These are phyloP conservation scores for Mycena leptocephala DNA, from an alignment of 768 basidiomycete genomes.

Conservation along the genomic window DNA sequence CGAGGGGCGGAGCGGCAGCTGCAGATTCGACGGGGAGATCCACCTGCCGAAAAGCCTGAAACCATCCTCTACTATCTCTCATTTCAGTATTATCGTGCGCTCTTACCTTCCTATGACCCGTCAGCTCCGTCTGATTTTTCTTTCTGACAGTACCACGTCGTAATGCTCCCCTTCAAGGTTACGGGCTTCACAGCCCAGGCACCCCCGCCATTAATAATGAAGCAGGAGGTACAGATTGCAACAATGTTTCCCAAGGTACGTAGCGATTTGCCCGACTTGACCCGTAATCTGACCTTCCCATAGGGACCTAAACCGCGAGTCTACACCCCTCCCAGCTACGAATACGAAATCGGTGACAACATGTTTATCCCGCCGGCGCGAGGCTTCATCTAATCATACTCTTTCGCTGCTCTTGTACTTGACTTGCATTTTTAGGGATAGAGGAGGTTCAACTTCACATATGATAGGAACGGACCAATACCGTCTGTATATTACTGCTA, in stretches of 20 bases:
- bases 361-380: slow-evolving; percentile 23
- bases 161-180: slow-evolving; percentile 32
- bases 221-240: slow-evolving; percentile 35
- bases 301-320: slow-evolving; percentile 34
- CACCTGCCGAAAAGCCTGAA: slow-evolving; percentile 38
- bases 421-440: background rate
- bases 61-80: slow-evolving; percentile 29
- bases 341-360: slow-evolving; percentile 32
- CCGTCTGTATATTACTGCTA: slow-evolving; percentile 12
- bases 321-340: slow-evolving; percentile 31
- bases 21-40: slow-evolving; percentile 37
- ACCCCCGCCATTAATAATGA: background rate
- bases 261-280: too few relatives aligned
- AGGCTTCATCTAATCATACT: slow-evolving; percentile 18
- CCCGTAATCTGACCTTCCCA: background rate
- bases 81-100: slow-evolving; percentile 30
- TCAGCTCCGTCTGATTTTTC: background rate
- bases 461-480: background rate
- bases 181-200: slow-evolving; percentile 27
- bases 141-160: slow-evolving; percentile 24
- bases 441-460: background rate
- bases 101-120: background rate
- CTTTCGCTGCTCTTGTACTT: background rate
- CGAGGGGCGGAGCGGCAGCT: slow-evolving; percentile 13
- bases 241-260: slow-evolving; percentile 32